A percentile compares a stretch with the other conserved stretches of the same genome.
Conservation (phyloP, 345 rosid genomes). For the Eucalyptus pauciflora region DNA sequence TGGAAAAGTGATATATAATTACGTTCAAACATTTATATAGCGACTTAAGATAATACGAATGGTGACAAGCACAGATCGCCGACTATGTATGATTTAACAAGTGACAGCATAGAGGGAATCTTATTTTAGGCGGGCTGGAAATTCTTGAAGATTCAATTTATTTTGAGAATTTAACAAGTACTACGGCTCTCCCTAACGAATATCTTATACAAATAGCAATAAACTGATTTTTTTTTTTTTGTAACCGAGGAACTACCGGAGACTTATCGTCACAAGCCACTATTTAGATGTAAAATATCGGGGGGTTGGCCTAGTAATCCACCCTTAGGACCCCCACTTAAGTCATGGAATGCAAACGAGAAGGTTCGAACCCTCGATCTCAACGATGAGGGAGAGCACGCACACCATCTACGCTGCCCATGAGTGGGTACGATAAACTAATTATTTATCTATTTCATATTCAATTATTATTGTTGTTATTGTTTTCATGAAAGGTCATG, state of each 20-base stretch:
- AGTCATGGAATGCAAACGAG: no score
- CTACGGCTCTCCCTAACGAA: not conserved
- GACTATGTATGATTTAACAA: fast-evolving
- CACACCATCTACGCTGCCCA: no score
- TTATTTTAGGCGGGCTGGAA: fast-evolving
- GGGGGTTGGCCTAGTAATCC: no score
- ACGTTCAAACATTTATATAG: not conserved
- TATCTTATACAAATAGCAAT: not conserved
- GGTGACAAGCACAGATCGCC: fast-evolving
- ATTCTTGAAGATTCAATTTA: not conserved
- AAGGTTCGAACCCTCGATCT: no score
- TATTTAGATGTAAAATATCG: no score
- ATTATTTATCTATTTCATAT: not conserved
- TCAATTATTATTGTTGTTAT: not conserved
- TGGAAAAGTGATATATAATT: not conserved
- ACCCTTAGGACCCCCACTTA: no score
- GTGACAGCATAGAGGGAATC: not conserved
- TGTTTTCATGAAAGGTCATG: not conserved
- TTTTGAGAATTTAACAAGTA: not conserved
- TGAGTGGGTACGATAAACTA: not conserved
- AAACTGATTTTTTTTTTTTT: not conserved
- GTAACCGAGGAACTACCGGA: no score
- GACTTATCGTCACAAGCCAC: no score
- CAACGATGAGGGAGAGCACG: no score
- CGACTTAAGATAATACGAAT: not conserved